Base-by-base conservation (phyloP, 2,329 filamentous ascomycete genomes). In the Sporothrix sp. region DNA sequence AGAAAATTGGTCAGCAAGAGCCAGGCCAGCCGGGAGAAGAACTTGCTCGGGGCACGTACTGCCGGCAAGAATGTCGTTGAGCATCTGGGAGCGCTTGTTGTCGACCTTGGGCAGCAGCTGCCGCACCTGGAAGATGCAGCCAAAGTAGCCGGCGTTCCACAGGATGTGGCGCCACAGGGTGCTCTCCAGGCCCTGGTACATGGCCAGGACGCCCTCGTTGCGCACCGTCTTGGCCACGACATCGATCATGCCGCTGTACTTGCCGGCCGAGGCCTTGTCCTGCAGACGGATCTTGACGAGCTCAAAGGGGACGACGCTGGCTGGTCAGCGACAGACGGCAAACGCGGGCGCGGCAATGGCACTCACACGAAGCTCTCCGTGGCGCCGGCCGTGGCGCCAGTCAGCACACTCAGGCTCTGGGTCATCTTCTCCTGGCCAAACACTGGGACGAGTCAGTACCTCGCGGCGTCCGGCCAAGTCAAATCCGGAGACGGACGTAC, bases 201-300 rank as follows among this genome's bases (percentile, higher is more conserved):
- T 76, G 54, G 91, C 87, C 56, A 97, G 74, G 14, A 84, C 71
- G 7, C 93, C 58, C 48, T 60, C 58, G 47, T 58, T 59, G 48
- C 55, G 56, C 28, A 60, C 42, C 14, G 57, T 95, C 80, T 93
- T 90, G 60, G 73, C 67, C 25, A 93, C 79, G 55, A 84, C 85
- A 69, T 94, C 87, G 32, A 90, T 60, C 76, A 87, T 85, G 67
- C 87, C 86, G 57, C 73, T 85, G 73, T 93, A 93, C 68, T 87
- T 95, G 65, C 85, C 81, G 37, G 91, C 88, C 46, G 89, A 93
- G 14, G 91, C 88, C 71, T 87, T 89, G 73, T 98, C 93, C 69
- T 98, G 93, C 42, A 98, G 78, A 59, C 93, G 84, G 65, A 98
- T 98, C 80, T 98, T 98, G 76, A 98, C 85, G 53, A 96, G 81